Percentiles rank a stretch among this genome's conserved stretches.
Evolutionary conservation across 495 filamentous ascomycete species (phyloP).

Genomic region (Trichoderma gamsii): DNA sequence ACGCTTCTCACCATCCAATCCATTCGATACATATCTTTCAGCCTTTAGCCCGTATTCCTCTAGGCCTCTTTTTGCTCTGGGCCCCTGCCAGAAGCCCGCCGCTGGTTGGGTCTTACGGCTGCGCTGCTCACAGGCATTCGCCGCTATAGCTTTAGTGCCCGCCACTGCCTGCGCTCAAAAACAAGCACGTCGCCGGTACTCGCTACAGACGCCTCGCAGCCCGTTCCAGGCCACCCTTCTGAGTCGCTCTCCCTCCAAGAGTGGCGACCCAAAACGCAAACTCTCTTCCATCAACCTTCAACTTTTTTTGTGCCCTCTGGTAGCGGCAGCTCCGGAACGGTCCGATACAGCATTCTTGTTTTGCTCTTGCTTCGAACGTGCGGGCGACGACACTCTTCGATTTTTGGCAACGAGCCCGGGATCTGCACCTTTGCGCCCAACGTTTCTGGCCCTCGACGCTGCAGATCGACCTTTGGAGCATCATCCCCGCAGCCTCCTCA

Average conservation of each 20-base stretch:
- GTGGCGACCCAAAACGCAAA: not conserved
- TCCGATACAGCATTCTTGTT: not conserved
- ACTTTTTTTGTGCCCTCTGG: conserved; percentile 9
- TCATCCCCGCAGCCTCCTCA: conserved; percentile 11
- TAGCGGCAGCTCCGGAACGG: conserved; percentile 11
- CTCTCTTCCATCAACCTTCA: not conserved
- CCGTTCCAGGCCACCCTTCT: not conserved
- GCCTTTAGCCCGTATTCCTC: not conserved
- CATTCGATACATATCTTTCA: not conserved
- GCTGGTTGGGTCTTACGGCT: conserved; percentile 10
- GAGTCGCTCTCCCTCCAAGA: not conserved
- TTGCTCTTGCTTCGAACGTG: not conserved
- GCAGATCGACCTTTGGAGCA: conserved; percentile 8
- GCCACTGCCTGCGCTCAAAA: not conserved
- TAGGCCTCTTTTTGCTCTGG: not conserved
- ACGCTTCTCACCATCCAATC: not conserved
- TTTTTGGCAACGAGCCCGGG: not conserved
- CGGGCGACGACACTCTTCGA: not conserved
- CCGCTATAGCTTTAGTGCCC: not conserved
- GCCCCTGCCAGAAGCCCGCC: not conserved
- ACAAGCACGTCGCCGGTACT: not conserved
- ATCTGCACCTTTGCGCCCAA: too few species aligned
- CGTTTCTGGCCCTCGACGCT: not conserved
- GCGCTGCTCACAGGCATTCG: not conserved
- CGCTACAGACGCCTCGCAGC: not conserved